Conservation (phyloP, 1,284 basidiomycete genomes). For the Cystobasidium slooffiae region DNA sequence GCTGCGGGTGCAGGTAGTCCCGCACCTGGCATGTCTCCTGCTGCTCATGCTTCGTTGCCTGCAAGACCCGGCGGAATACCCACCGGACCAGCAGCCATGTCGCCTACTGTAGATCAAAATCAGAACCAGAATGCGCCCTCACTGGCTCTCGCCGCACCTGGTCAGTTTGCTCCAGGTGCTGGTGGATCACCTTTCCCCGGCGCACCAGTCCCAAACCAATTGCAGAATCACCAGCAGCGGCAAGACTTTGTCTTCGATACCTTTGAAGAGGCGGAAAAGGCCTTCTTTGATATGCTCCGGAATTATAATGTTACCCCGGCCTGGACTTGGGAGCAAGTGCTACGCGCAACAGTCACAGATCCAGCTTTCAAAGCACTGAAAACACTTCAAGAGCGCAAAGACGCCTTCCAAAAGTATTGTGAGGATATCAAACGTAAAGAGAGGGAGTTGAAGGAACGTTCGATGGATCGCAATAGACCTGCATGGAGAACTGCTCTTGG, state of each 20-base stretch:
- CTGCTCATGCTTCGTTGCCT: conserved; percentile 31
- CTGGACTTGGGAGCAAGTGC: conserved; percentile 98
- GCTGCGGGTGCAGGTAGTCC: conserved; percentile 11
- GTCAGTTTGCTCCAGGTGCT: conserved; percentile 39
- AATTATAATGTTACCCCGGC: conserved; percentile 85
- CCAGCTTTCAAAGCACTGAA: conserved; percentile 94
- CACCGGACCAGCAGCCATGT: conserved; percentile 31
- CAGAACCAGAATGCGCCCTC: conserved; percentile 25
- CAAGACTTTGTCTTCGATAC: conserved; percentile 54
- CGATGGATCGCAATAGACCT: conserved; percentile 47
- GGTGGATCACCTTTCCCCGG: conserved; percentile 39
- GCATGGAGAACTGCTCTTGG: conserved; percentile 49
- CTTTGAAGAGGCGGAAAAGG: conserved; percentile 92
- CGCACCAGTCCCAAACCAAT: conserved; percentile 14
- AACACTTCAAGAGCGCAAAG: conserved; percentile 91
- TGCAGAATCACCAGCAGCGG: conserved; percentile 34
- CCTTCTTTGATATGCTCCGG: conserved; percentile 84
- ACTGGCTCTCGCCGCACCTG: conserved; percentile 49
- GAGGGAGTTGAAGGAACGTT: conserved; percentile 48
- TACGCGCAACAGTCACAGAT: conserved; percentile 97
- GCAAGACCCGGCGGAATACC: conserved; percentile 23
- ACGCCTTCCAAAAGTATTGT: conserved; percentile 64
- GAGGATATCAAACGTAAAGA: conserved; percentile 52
- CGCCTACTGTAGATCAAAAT: conserved; percentile 10
- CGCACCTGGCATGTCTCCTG: conserved; percentile 25